Base-by-base conservation (phyloP, 2,329 filamentous ascomycete genomes). In the Sarocladium kiliense region DNA sequence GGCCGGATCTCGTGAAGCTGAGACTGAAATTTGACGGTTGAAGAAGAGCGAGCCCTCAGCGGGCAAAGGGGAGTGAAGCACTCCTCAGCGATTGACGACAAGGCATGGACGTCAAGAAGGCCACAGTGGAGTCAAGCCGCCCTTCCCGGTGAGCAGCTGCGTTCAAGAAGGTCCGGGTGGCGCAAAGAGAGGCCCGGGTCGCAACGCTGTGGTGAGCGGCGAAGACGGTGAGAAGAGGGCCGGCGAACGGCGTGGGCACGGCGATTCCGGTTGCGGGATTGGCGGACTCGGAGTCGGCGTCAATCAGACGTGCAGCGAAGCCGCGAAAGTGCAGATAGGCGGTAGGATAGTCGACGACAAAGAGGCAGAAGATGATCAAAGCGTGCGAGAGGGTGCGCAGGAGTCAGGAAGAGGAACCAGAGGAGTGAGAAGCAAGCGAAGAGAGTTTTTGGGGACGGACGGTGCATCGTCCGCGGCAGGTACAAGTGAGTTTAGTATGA, bases 401-500 rank as follows among this genome's bases (percentile, higher is more conserved):
- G 18, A 27, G 25, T 19, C 11, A 51, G 44, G 18, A 44, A 36
- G 5, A 23, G 36, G 27, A 18, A 9, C 7, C 18, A 9, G 19
- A 23, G 25, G 7, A 51, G 25, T 5, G 16, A 36, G 27, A 36
- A 51, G 26, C 47, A 36, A 21, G 47, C 47, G 47, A 36, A 51
- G 47, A 51, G 47, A 51, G 47, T 51, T 51, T 51, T 51, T 16
- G 47, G 27, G 47, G 47, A n/a, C n/a, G n/a, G 25, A 27, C n/a
- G 14, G 11, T 27, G 47, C 26, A 34, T 51, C 47, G 47, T 51
- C 47, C 30, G 19, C 47, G 30, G 47, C 30, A 51, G 47, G 47
- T 36, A 51, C 47, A 51, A 51, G 47, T 51, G 27, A 51, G 27
- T 51, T 51, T 51, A 47, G 44, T 27, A 39, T 6, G 36, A 39